These are phyloP conservation scores for Verticillium longisporum DNA, from an alignment of 2,329 filamentous ascomycete genomes.

Conservation along the genomic window DNA sequence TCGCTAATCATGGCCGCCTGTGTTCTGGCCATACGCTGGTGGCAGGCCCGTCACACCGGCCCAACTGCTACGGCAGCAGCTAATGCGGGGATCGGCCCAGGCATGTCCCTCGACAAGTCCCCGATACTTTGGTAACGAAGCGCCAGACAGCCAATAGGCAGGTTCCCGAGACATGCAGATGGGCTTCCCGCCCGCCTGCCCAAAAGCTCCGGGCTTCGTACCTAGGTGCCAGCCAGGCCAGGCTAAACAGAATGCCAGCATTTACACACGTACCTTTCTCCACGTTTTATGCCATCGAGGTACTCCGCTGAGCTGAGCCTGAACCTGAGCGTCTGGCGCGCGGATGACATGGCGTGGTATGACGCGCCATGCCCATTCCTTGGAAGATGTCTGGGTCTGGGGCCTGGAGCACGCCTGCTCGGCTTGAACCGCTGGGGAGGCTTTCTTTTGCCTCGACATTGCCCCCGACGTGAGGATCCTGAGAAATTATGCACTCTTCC, in stretches of 20 bases:
- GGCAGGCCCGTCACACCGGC: background rate
- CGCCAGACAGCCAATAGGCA: constrained; percentile 4
- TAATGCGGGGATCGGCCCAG: background rate
- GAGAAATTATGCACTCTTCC: background rate
- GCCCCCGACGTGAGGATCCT: background rate
- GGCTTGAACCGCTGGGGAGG: background rate
- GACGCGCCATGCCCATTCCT: background rate
- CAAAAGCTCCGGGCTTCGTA: background rate
- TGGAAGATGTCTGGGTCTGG: background rate
- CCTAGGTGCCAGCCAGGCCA: background rate
- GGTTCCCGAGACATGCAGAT: constrained; percentile 6
- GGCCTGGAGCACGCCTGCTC: background rate
- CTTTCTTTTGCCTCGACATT: background rate
- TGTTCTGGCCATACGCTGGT: background rate
- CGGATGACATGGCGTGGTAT: background rate
- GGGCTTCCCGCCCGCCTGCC: background rate
- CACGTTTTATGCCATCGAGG: background rate
- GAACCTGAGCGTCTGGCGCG: background rate
- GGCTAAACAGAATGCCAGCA: background rate
- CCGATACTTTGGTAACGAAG: constrained; percentile 6
- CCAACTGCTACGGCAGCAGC: background rate
- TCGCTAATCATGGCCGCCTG: background rate
- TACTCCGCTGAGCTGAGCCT: background rate
- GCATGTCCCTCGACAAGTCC: background rate
- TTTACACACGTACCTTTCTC: background rate